These are phyloP conservation scores for Russula earlei DNA, from an alignment of 768 basidiomycete genomes.

Conservation along the genomic window DNA sequence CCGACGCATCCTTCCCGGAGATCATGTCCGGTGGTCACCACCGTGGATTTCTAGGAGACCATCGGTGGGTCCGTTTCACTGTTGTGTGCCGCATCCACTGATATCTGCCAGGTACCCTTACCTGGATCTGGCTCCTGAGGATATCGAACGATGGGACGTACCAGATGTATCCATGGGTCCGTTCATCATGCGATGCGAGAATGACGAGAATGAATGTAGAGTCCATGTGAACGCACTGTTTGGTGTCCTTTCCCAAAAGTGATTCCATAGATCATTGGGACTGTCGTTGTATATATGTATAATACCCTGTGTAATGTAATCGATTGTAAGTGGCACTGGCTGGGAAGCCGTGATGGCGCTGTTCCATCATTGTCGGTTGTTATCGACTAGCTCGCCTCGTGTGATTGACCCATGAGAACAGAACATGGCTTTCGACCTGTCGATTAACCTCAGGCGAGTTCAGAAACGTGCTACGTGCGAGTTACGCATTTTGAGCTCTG, in stretches of 20 bases:
- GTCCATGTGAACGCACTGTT: constrained; percentile 45
- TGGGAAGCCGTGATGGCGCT: background rate
- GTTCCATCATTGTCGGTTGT: background rate
- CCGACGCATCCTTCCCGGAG: constrained; percentile 6
- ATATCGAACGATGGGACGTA: constrained; percentile 6
- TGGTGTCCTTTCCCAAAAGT: constrained; percentile 34
- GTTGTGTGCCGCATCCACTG: background rate
- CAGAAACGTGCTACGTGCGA: background rate
- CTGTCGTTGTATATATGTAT: constrained; percentile 3
- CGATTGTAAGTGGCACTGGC: background rate
- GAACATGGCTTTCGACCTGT: too few relatives aligned
- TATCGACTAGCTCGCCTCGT: background rate
- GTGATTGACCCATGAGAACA: background rate
- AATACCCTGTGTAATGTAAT: constrained; percentile 1
- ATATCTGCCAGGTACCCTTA: constrained; percentile 14
- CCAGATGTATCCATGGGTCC: constrained; percentile 13
- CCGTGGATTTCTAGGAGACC: constrained; percentile 19
- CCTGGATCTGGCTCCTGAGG: constrained; percentile 13
- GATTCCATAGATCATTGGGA: background rate
- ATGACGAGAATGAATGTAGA: background rate
- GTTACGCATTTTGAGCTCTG: background rate
- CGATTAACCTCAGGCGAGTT: background rate
- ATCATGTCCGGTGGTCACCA: constrained; percentile 3
- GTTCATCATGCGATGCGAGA: constrained; percentile 14
- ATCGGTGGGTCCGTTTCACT: constrained; percentile 8